Conservation (phyloP, 768 basidiomycete genomes). For the Piloderma croceum region DNA sequence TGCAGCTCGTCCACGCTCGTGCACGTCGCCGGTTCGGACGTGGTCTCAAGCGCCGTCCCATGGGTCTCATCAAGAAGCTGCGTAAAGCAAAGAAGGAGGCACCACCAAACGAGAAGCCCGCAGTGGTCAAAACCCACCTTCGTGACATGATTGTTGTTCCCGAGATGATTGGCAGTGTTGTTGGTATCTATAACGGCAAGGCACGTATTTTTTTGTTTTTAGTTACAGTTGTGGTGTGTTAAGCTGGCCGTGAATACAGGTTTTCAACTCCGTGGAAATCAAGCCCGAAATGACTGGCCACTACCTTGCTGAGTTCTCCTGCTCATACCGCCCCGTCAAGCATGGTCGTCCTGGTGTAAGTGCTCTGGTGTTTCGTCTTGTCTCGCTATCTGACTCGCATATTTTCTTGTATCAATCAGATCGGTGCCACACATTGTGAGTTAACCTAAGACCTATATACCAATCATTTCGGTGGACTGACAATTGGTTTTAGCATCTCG, state of each 20-base stretch:
- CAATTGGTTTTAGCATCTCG: constrained; percentile 5
- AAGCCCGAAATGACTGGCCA: constrained; percentile 99
- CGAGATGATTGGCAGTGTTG: constrained; percentile 98
- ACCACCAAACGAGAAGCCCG: constrained; percentile 97
- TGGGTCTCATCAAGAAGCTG: constrained; percentile 99
- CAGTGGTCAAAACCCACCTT: constrained; percentile 97
- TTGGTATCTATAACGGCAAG: constrained; percentile 99
- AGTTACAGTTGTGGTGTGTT: constrained; percentile 1
- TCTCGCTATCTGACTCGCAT: constrained; percentile 8
- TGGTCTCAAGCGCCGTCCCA: constrained; percentile 95
- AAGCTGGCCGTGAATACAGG: constrained; percentile 33
- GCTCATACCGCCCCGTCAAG: constrained; percentile 98
- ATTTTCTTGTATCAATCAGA: constrained; percentile 35
- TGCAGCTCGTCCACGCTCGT: constrained; percentile 93
- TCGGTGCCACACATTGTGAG: constrained; percentile 88
- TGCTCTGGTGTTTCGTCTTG: constrained; percentile 13
- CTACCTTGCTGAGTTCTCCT: constrained; percentile 97
- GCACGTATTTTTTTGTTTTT: not conserved
- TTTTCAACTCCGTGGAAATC: constrained; percentile 96
- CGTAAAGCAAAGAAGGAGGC: constrained; percentile 99
- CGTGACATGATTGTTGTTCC: constrained; percentile 99
- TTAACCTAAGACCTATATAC: constrained; percentile 31
- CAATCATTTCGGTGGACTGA: constrained; percentile 9
- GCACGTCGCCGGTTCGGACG: constrained; percentile 98
- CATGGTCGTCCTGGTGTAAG: constrained; percentile 99